Evolutionary conservation across 768 basidiomycete species (phyloP), one percentile per base, ranked within the genome.

Genomic region (Podaxis sp.): DNA sequence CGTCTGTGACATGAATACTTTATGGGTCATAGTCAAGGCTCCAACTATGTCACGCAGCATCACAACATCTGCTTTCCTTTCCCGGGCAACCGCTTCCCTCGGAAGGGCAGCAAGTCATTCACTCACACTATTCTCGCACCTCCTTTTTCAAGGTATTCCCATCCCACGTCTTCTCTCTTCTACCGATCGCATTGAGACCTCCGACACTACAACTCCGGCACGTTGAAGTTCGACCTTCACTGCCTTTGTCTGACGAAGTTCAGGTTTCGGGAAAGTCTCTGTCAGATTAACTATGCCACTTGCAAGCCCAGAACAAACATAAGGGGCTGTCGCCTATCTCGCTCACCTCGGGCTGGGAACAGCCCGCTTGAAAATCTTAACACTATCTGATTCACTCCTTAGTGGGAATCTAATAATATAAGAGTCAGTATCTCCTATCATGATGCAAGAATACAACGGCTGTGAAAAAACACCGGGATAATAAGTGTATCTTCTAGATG

Each of bases 81-180:
- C 50, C 46, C 32, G 51, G 36, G 32, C 38, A 18, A 46, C 59
- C 59, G 59, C 28, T 60, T 60, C 59, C 51, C 59, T 53, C 59
- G 59, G 59, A 51, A 42, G 38, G 37, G 11, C 14, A 59, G 6
- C 16, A 7, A 42, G 27, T 44, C 25, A 32, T 44, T 50, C 48
- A 50, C 48, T 40, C 28, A 18, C 16, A 32, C 59, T 60, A 60
- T 60, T 60, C 50, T 53, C 35, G 40, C 23, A 18, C 27, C 13
- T 53, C 40, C 51, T 42, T 28, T 50, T 52, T 47, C 52, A 47
- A 42, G 59, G 50, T 18, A 16, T 60, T 9, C 18, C 2, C 5
- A 5, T 60, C 59, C 50, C 59, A 60, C 59, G 35, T 32, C 50
- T 52, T 21, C 47, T 37, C 14, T 23, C 28, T 53, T 46, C 42